Base-by-base conservation (phyloP, 129 eudicot species). In the Gnaphalium uliginosum region DNA sequence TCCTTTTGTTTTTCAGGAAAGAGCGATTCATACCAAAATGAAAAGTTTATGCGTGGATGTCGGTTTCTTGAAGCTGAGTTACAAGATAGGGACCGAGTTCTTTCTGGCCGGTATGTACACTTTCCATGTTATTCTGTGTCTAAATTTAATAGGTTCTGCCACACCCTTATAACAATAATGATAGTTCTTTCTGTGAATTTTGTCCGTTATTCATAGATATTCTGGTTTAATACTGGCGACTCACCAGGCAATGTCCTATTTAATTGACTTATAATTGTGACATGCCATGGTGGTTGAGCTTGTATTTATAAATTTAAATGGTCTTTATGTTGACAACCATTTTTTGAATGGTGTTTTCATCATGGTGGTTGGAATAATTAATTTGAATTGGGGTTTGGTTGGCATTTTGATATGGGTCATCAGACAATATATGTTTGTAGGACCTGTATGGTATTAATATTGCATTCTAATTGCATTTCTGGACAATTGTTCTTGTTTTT, bases 31-130 rank as follows among this genome's bases (percentile, higher is more conserved):
- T 87, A 82, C 80, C 97, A 86, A 82, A 91, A 85, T 51, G 99
- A 95, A 57, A 95, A 95, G 86, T 95, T 87, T 70, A 87, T 87
- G 97, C 92, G 99, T 43, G 97, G 96, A 2, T 84, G 89, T 78
- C 99, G 99, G 66, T 89, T 95, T 61, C 94, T 95, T 68, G 99
- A 95, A 85, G 99, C 99, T 22, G 99, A 95, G 72, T 73, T 95
- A 65, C 99, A 95, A 70, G 97, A 95, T 72, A 86, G 83, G 97
- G 99, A 95, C 62, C 90, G 99, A 27, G 81, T 95, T 76, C 74
- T 81, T 65, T 83, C 97, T 82, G 98, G 98, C 86, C 81, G 92
- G 98, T 94, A 83, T 56, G 86, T 82, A 35, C 48, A 18, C 24
- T 70, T 27, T 51, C 18, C 48, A 29, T 46, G 72, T 19, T 50